Evolutionary conservation across 2,329 filamentous ascomycete genomes (phyloP), one percentile per base, ranked within the genome.

Genomic region (Talaromyces sp.): DNA sequence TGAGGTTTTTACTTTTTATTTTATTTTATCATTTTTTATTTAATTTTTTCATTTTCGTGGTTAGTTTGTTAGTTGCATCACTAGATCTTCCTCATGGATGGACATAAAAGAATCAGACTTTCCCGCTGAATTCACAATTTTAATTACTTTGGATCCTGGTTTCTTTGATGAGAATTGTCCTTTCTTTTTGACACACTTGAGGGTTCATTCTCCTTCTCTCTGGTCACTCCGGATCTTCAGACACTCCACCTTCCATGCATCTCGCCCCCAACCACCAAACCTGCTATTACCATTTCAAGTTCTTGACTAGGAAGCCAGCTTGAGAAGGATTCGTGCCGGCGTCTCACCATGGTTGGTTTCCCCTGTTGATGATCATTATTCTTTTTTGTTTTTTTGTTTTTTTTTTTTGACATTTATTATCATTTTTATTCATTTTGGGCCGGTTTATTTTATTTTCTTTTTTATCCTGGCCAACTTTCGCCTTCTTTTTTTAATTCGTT

Each of bases 331-430:
- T 59, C 48, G 47, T 45, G 46, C 58, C 58, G 45, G 51, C 58
- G 59, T 57, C 51, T 56, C 56, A 62, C 51, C 32, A 63, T 64
- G 58, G 56, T 62, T 53, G 40, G 48, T 51, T 37, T 36, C n/a
- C 10, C 29, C 41, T 24, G 22, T 27, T 29, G 24, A 22, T 30
- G 16, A 27, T 24, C 14, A 16, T n/a, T 27, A 6, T 6, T 4
- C 27, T 17, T 11, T 46, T 24, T 33, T 45, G 22, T 17, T 29
- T 43, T 43, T 6, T 30, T 22, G 2, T 41, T 36, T 45, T 47
- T 51, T 14, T 35, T 4, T 13, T 14, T 35, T 35, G 11, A 14
- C 4, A 32, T 32, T 13, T 32, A 32, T 13, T 13, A 32, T 32
- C 29, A 13, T 32, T 32, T 32, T 7, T 32, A 13, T 13, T 32